A percentile compares a stretch with the other conserved stretches of the same genome.
These are phyloP conservation scores for Lasiosphaeria miniovina DNA, from an alignment of 495 filamentous ascomycete species.

Conservation along the genomic window DNA sequence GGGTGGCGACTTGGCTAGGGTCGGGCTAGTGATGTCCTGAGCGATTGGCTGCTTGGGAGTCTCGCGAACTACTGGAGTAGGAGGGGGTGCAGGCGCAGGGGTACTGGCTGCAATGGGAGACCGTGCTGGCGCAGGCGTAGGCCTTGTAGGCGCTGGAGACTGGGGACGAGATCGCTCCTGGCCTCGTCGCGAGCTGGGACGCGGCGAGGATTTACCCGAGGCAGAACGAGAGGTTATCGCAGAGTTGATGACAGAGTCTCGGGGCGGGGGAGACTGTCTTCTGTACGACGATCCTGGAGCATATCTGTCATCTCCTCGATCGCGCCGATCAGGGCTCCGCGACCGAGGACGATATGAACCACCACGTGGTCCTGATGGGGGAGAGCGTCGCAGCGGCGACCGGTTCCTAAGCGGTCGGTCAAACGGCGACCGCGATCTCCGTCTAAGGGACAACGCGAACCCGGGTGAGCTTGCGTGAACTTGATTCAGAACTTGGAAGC, in stretches of 20 bases:
- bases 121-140: slow-evolving; percentile 25
- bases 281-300: slow-evolving; percentile 31
- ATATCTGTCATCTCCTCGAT: slow-evolving; percentile 40
- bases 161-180: slow-evolving; percentile 42
- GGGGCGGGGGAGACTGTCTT: slow-evolving; percentile 37
- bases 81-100: slow-evolving; percentile 19
- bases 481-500: slow-evolving; percentile 4
- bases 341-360: slow-evolving; percentile 43
- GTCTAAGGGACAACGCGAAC: slow-evolving; percentile 2
- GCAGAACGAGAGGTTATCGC: slow-evolving; percentile 42
- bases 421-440: slow-evolving; percentile 48
- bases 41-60: slow-evolving; percentile 17
- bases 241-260: slow-evolving; percentile 43
- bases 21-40: slow-evolving; percentile 23
- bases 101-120: slow-evolving; percentile 3
- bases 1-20: slow-evolving; percentile 39
- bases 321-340: slow-evolving; percentile 43
- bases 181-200: slow-evolving; percentile 34
- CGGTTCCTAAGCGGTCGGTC: slow-evolving; percentile 37
- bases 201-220: slow-evolving; percentile 43
- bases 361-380: slow-evolving; percentile 32
- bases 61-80: slow-evolving; percentile 9
- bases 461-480: too few species aligned
- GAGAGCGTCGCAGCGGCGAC: slow-evolving; percentile 37
- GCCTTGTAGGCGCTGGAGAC: slow-evolving; percentile 34